phyloP scores from a whole-genome alignment of 176 grass and related monocot species.

The Guadua angustifolia region DNA sequence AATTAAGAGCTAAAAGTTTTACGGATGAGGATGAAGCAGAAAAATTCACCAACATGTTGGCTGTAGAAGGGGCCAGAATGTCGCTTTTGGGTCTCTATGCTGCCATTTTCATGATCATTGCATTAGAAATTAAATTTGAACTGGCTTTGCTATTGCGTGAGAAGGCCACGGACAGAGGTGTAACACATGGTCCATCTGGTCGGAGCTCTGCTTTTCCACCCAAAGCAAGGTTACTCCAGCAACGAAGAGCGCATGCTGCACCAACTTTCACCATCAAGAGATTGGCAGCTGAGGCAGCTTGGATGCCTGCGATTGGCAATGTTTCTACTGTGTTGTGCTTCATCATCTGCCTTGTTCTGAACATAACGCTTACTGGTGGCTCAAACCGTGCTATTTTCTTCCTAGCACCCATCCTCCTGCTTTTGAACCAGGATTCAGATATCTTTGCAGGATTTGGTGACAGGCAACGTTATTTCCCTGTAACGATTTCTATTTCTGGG shows the following conservation, averaged over 20 bases:
- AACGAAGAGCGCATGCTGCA: slow-evolving; percentile 73
- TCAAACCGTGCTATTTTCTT: slow-evolving; percentile 96
- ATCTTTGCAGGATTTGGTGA: slow-evolving; percentile 92
- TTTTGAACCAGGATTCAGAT: slow-evolving; percentile 97
- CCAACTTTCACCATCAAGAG: slow-evolving; percentile 95
- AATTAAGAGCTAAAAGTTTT: slow-evolving; percentile 74
- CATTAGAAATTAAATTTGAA: slow-evolving; percentile 93
- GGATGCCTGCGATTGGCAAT: slow-evolving; percentile 98
- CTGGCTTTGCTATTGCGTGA: slow-evolving; percentile 80
- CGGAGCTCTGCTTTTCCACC: slow-evolving; percentile 68
- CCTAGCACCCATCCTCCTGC: slow-evolving; percentile 86
- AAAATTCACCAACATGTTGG: slow-evolving; percentile 83
- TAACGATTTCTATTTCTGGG: slow-evolving; percentile 65
- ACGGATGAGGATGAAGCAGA: slow-evolving; percentile 80
- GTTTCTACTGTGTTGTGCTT: slow-evolving; percentile 85
- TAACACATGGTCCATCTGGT: slow-evolving; percentile 50
- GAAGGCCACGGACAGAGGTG: slow-evolving; percentile 63
- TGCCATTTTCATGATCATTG: slow-evolving; percentile 96
- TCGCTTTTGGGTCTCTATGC: slow-evolving; percentile 97
- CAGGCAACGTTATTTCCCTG: slow-evolving; percentile 94
- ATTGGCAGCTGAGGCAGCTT: slow-evolving; percentile 92
- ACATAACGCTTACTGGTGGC: slow-evolving; percentile 82
- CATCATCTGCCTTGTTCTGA: slow-evolving; percentile 86
- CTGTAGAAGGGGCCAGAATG: slow-evolving; percentile 93
- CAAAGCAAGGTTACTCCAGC: slow-evolving; percentile 81